phyloP scores from a whole-genome alignment of 768 basidiomycete genomes.

The Lyophyllum semitale region DNA sequence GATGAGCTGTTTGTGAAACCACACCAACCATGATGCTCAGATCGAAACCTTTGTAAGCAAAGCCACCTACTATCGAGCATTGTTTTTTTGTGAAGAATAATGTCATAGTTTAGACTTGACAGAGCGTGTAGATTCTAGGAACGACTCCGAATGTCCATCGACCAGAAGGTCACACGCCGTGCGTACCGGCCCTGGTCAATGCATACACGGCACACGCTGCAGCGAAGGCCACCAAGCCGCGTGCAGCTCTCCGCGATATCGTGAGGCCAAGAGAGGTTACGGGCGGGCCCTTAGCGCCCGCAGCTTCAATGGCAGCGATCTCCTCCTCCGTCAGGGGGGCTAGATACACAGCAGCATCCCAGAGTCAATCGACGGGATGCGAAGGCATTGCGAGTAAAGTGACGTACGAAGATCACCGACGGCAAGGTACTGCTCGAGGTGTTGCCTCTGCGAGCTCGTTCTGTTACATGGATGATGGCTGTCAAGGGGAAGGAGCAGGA shows the following conservation, averaged over 20 bases:
- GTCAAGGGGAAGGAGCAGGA: neutral
- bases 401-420: constrained; percentile 53
- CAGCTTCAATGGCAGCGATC: constrained; percentile 63
- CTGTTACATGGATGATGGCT: constrained; percentile 29
- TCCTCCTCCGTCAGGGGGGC: constrained; percentile 58
- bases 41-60: too few relatives aligned
- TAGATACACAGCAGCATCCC: constrained; percentile 26
- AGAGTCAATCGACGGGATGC: neutral
- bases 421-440: constrained; percentile 67
- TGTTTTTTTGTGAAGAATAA: too few relatives aligned
- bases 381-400: neutral
- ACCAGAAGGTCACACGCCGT: too few relatives aligned
- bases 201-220: neutral
- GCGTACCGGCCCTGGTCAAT: neutral
- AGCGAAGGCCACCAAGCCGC: neutral
- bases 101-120: too few relatives aligned
- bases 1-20: too few relatives aligned
- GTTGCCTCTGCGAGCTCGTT: constrained; percentile 60
- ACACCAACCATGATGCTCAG: too few relatives aligned
- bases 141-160: too few relatives aligned
- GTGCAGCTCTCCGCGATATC: neutral
- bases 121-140: too few relatives aligned
- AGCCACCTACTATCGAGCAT: too few relatives aligned
- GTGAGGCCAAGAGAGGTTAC: constrained; percentile 12
- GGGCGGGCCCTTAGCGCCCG: constrained; percentile 56